phyloP scores from a whole-genome alignment of 768 basidiomycete species.

The Hydnomerulius pinastri region DNA sequence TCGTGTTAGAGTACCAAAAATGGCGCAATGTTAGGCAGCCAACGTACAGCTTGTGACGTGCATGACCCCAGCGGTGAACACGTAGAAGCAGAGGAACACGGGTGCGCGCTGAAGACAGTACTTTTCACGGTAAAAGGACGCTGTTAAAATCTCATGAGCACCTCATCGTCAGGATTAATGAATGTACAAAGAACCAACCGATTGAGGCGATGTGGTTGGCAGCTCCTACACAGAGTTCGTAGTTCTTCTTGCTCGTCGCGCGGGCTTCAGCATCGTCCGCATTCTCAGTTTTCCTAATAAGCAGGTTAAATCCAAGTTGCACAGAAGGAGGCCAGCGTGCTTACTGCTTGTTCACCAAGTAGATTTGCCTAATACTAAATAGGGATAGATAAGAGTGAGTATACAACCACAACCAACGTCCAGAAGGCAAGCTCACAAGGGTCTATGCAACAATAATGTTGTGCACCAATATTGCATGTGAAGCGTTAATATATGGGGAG shows the following conservation, averaged over 20 bases:
- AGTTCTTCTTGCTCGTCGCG: slow-evolving; percentile 59
- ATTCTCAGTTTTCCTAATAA: slow-evolving; percentile 36
- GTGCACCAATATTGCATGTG: slow-evolving; percentile 91
- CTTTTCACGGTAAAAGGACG: slow-evolving; percentile 59
- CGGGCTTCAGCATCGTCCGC: slow-evolving; percentile 55
- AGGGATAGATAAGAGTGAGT: neutral
- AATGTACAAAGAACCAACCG: slow-evolving; percentile 40
- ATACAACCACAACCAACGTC: neutral
- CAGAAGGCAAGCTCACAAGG: slow-evolving; percentile 58
- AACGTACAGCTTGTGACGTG: slow-evolving; percentile 71
- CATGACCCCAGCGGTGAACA: slow-evolving; percentile 81
- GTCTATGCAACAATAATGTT: slow-evolving; percentile 71
- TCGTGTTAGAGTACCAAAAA: slow-evolving; percentile 4
- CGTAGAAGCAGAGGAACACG: slow-evolving; percentile 75
- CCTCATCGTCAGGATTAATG: neutral
- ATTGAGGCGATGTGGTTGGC: slow-evolving; percentile 80
- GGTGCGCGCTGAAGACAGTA: slow-evolving; percentile 63
- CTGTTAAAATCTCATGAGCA: slow-evolving; percentile 31
- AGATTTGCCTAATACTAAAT: slow-evolving; percentile 29
- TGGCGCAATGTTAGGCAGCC: neutral
- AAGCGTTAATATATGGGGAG: slow-evolving; percentile 69
- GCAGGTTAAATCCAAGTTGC: neutral
- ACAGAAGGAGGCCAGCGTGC: slow-evolving; percentile 11
- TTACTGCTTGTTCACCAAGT: slow-evolving; percentile 39
- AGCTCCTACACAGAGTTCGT: slow-evolving; percentile 72